These are phyloP conservation scores for Vitis rupestris DNA, from an alignment of 164 flowering plant genomes.

Conservation along the genomic window DNA sequence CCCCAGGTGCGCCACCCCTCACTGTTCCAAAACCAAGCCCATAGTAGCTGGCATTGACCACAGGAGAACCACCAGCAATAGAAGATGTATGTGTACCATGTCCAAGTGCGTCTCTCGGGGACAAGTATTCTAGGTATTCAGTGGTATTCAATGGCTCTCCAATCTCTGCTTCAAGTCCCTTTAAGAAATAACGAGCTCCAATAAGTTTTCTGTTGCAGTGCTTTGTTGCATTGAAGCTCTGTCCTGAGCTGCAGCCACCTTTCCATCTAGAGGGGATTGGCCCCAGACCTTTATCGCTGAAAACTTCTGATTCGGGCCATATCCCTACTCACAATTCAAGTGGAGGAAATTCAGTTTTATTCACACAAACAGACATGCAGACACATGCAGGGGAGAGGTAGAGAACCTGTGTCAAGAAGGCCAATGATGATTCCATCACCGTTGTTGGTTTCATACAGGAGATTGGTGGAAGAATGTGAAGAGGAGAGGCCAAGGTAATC, in stretches of 20 bases:
- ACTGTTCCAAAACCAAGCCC: slow-evolving; percentile 14
- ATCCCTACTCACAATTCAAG: slow-evolving; percentile 1
- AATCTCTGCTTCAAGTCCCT: neutral
- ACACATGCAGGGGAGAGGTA: no score
- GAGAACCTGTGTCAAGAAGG: slow-evolving; percentile 13
- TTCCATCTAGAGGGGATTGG: slow-evolving; percentile 10
- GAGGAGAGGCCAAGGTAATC: slow-evolving; percentile 15
- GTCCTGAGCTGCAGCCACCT: slow-evolving; percentile 4
- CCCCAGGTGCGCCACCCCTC: slow-evolving; percentile 11
- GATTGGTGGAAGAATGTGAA: neutral
- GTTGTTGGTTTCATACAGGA: slow-evolving; percentile 3
- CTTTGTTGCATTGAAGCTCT: slow-evolving; percentile 5
- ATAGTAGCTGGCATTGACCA: neutral
- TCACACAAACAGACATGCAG: no score
- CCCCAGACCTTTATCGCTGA: slow-evolving; percentile 6
- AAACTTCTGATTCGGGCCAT: slow-evolving; percentile 10
- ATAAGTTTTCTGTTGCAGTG: slow-evolving; percentile 18
- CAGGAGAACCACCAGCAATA: slow-evolving; percentile 14
- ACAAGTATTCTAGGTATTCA: neutral
- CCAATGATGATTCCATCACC: slow-evolving; percentile 14
- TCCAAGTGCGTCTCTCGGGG: slow-evolving; percentile 11
- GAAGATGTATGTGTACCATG: slow-evolving; percentile 19
- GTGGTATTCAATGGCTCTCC: neutral
- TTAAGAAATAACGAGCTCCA: slow-evolving; percentile 17
- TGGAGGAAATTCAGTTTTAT: no score